Conservation (phyloP, 1,139 yeast genomes). For the Hyphopichia buzzinii region DNA sequence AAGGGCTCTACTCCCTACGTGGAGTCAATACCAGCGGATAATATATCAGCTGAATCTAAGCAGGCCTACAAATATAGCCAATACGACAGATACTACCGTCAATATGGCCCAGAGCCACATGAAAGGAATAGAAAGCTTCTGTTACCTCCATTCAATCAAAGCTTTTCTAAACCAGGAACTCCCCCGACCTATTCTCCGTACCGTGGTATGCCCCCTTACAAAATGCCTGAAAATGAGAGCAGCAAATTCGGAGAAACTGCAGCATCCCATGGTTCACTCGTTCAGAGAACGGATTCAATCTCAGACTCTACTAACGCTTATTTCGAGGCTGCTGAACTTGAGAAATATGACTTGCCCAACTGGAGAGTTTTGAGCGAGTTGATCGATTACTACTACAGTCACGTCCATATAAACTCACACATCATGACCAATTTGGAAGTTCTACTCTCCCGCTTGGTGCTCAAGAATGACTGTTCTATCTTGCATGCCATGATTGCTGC, state of each 20-base stretch:
- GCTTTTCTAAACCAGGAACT: no score
- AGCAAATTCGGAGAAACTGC: no score
- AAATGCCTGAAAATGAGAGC: no score
- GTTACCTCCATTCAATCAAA: no score
- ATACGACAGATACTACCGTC: background rate
- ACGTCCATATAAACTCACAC: slow-evolving; percentile 45
- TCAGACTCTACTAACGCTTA: background rate
- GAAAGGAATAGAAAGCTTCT: no score
- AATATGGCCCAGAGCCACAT: no score
- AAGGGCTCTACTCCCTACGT: slow-evolving; percentile 1
- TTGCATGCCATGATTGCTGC: slow-evolving; percentile 48
- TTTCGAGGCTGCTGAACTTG: slow-evolving; percentile 9
- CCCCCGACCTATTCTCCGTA: no score
- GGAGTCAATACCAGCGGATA: background rate
- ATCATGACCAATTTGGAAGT: slow-evolving; percentile 41
- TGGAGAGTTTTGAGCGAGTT: slow-evolving; percentile 34
- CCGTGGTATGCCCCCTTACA: no score
- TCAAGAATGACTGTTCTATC: slow-evolving; percentile 37
- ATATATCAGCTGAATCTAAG: background rate
- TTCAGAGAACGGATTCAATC: background rate
- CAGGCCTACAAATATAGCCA: background rate
- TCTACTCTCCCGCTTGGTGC: slow-evolving; percentile 31
- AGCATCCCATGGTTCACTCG: background rate
- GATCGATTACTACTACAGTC: slow-evolving; percentile 48
- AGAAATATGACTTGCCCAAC: slow-evolving; percentile 39